phyloP scores from a whole-genome alignment of 2,329 filamentous ascomycete genomes.

The Atkinsonella hypoxylon region DNA sequence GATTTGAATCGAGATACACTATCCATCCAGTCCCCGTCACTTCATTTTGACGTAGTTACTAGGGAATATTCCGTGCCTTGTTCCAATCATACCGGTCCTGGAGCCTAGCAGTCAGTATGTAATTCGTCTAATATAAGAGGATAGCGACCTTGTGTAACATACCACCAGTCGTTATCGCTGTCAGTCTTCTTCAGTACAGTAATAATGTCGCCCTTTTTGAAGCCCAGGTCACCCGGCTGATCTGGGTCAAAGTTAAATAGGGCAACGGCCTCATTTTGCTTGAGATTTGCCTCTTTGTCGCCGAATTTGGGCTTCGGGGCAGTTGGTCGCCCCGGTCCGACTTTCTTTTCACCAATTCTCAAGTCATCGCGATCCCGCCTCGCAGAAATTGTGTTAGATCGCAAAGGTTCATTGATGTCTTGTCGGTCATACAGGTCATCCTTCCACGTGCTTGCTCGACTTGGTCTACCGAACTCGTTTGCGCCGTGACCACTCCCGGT shows the following conservation, averaged over 20 bases:
- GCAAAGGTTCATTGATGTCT: constrained; percentile 26
- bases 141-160: constrained; percentile 22
- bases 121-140: not conserved
- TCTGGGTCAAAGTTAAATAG: constrained; percentile 92
- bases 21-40: constrained; percentile 26
- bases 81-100: constrained; percentile 81
- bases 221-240: constrained; percentile 81
- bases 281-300: constrained; percentile 40
- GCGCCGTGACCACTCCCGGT: constrained; percentile 27
- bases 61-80: constrained; percentile 83
- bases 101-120: not conserved
- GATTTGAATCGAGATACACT: not conserved
- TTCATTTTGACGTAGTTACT: constrained; percentile 65
- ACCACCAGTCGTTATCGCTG: constrained; percentile 92
- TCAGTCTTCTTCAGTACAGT: constrained; percentile 92
- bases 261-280: constrained; percentile 74
- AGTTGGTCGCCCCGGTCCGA: constrained; percentile 63
- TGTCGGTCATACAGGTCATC: constrained; percentile 62
- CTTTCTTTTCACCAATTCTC: constrained; percentile 23
- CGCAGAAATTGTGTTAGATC: constrained; percentile 40
- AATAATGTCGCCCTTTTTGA: constrained; percentile 96
- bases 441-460: constrained; percentile 59
- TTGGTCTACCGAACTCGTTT: constrained; percentile 42
- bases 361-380: constrained; percentile 34
- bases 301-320: constrained; percentile 83